Base-by-base conservation (phyloP, 2,329 filamentous ascomycete genomes). In the Drechslerella dactyloides region DNA sequence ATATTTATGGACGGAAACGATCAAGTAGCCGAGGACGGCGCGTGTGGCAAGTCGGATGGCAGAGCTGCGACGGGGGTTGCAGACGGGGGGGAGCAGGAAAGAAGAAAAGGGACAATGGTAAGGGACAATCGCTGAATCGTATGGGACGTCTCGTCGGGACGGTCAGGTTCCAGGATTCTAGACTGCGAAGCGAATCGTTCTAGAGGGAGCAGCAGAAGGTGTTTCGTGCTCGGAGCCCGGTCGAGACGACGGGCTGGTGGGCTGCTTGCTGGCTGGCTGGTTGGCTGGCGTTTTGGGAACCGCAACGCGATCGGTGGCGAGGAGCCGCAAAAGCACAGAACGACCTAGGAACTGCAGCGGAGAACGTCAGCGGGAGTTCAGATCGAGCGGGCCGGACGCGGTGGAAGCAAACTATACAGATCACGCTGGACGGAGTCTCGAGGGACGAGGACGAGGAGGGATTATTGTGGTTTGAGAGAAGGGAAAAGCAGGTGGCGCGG, bases 181-280 rank as follows among this genome's bases (percentile, higher is more conserved):
- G 66, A 72, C 61, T 65, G 54, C 66, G 66, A 72, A 72, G 66
- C 60, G 66, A 72, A 72, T 72, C 66, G 66, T 64, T 72, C 66
- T 57, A 72, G 66, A 65, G 55, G 56, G 59, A 35, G 35, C n/a
- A 35, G 19, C 23, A 27, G 52, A 13, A 17, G 30, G 33, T 27
- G 37, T 8, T 37, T 37, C 55, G 48, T 24, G 40, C 51, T 21
- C 4, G 27, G 27, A 33, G 27, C 27, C 27, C 4, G 8, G 27
- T 42, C 33, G 37, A 27, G 2, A 30, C 56, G 56, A 69, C 64
- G 55, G 56, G 64, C 51, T 56, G 42, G 23, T n/a, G n/a, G n/a
- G n/a, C n/a, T n/a, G n/a, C 61, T 42, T 37, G 30, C 40, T 23
- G 56, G 24, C 24, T 48, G 30, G 37, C 53, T 21, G 19, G 51